These are phyloP conservation scores for Leccinum longicurvipes DNA, from an alignment of 768 basidiomycete genomes.

Conservation along the genomic window DNA sequence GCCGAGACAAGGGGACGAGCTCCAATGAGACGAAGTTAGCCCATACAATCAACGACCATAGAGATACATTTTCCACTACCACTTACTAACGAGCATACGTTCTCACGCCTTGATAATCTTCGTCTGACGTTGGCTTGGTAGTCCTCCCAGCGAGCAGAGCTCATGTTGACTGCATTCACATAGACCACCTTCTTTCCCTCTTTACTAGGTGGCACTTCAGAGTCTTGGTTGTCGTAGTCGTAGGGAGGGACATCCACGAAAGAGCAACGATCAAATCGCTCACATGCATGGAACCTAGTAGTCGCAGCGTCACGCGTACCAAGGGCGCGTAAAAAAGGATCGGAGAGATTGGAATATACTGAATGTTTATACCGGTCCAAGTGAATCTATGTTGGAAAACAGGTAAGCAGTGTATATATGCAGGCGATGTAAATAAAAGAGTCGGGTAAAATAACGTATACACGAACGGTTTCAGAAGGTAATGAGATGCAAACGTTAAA, in stretches of 20 bases:
- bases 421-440: not conserved
- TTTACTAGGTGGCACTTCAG: slow-evolving; percentile 33
- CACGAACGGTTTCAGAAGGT: not conserved
- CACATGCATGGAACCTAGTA: slow-evolving; percentile 93
- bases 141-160: slow-evolving; percentile 52
- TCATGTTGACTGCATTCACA: slow-evolving; percentile 79
- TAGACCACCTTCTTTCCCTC: slow-evolving; percentile 67
- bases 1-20: slow-evolving; percentile 82
- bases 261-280: slow-evolving; percentile 72
- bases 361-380: slow-evolving; percentile 83
- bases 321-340: slow-evolving; percentile 59
- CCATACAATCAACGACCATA: not conserved
- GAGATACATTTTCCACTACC: not conserved
- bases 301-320: slow-evolving; percentile 55
- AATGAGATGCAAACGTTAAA: not conserved
- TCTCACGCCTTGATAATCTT: slow-evolving; percentile 41
- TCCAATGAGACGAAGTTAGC: slow-evolving; percentile 24
- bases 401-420: slow-evolving; percentile 12
- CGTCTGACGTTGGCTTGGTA: slow-evolving; percentile 41
- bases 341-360: slow-evolving; percentile 56
- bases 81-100: slow-evolving; percentile 64
- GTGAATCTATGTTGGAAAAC: slow-evolving; percentile 58
- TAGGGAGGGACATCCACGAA: slow-evolving; percentile 46
- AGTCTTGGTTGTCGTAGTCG: slow-evolving; percentile 9
- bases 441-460: not conserved